phyloP scores from a whole-genome alignment of 345 rosid genomes.

The Corchorus olitorius region DNA sequence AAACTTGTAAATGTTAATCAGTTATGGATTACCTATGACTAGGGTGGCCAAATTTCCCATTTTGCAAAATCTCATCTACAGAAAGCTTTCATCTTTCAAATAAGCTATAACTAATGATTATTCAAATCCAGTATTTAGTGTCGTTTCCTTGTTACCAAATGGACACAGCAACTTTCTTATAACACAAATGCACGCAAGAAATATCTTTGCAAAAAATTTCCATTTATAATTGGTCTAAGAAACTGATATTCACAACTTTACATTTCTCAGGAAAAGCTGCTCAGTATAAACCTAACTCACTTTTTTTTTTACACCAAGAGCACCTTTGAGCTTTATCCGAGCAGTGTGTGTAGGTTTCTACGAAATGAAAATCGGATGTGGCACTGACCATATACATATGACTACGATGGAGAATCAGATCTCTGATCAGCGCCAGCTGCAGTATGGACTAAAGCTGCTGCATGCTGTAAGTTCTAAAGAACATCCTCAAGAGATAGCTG shows the following conservation, averaged over 20 bases:
- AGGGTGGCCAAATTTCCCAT: neutral
- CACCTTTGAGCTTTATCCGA: slow-evolving; percentile 5
- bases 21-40: no score
- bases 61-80: neutral
- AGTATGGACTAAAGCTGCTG: slow-evolving; percentile 82
- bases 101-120: no score
- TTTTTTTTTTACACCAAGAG: neutral
- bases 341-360: neutral
- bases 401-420: slow-evolving; percentile 66
- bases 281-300: slow-evolving; percentile 3
- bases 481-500: slow-evolving; percentile 91
- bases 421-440: slow-evolving; percentile 76
- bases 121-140: neutral
- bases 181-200: neutral
- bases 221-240: slow-evolving; percentile 15
- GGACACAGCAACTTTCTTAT: neutral
- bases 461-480: slow-evolving; percentile 90
- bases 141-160: slow-evolving; percentile 1
- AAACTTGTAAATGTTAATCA: no score
- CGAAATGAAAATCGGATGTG: neutral
- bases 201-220: slow-evolving; percentile 9
- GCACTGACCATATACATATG: neutral
- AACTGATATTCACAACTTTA: slow-evolving; percentile 34
- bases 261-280: slow-evolving; percentile 22
- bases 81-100: neutral